A percentile compares a stretch with the other conserved stretches of the same genome.
Evolutionary conservation across 83 land plant species (phyloP).

Genomic region (Diphasiastrum complanatum): DNA sequence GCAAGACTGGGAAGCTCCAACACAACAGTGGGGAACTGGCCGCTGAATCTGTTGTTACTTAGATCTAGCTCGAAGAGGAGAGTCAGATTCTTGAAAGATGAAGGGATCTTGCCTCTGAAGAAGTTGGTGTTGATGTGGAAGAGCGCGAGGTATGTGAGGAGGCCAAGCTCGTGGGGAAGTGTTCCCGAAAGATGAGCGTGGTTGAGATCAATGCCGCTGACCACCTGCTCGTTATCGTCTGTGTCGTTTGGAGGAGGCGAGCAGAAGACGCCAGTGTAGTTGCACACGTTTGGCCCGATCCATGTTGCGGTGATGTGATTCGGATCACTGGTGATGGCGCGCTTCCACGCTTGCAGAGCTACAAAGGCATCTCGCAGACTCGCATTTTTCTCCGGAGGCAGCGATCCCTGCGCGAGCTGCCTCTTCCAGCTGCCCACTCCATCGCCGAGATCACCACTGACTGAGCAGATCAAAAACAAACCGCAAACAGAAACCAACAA

Average conservation of each 20-base stretch:
- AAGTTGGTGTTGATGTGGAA: conserved; percentile 71
- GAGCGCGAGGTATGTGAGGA: conserved; percentile 50
- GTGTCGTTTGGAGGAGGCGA: conserved; percentile 30
- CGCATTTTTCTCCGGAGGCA: no score
- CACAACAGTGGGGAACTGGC: conserved; percentile 48
- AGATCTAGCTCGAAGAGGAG: conserved; percentile 61
- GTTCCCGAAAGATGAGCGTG: conserved; percentile 52
- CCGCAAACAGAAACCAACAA: no score
- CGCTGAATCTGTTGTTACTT: conserved; percentile 62
- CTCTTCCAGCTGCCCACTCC: no score
- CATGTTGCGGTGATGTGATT: conserved; percentile 42
- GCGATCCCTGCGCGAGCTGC: no score
- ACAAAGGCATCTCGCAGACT: conserved; percentile 43
- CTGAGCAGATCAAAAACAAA: no score
- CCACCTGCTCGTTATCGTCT: conserved; percentile 23
- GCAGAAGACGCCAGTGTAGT: conserved; percentile 57
- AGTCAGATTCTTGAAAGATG: conserved; percentile 28
- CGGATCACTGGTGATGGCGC: conserved; percentile 56
- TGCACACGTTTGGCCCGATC: conserved; percentile 57
- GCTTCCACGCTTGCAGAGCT: conserved; percentile 75
- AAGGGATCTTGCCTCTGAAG: conserved; percentile 54
- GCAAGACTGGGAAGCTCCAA: conserved; percentile 39
- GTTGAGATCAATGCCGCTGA: conserved; percentile 66
- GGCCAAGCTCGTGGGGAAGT: conserved; percentile 57
- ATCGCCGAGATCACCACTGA: no score